Evolutionary conservation across 208 protist species (phyloP).

Genomic region (Strigomonas galati): DNA sequence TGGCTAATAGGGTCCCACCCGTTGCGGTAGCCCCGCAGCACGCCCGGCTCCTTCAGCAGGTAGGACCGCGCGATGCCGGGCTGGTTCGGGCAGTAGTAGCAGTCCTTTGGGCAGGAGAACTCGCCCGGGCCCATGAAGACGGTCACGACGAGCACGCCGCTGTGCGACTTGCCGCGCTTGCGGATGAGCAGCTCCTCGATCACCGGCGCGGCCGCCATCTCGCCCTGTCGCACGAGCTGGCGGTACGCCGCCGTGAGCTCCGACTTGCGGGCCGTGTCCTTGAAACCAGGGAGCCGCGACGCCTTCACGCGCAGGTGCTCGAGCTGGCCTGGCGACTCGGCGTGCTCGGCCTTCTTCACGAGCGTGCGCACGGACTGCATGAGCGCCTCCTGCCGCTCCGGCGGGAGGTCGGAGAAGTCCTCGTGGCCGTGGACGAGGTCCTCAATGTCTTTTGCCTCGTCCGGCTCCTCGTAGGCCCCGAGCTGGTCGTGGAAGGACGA

Average conservation of each 20-base stretch:
- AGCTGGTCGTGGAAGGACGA: constrained; percentile 40
- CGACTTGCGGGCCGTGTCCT: constrained; percentile 86
- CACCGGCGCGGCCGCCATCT: constrained; percentile 26
- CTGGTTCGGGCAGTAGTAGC: constrained; percentile 93
- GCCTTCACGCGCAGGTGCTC: constrained; percentile 79
- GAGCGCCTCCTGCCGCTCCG: constrained; percentile 56
- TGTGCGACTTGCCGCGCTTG: constrained; percentile 85
- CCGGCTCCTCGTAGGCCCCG: constrained; percentile 54
- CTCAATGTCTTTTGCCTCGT: constrained; percentile 82
- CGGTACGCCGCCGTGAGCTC: constrained; percentile 86
- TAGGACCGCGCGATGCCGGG: constrained; percentile 89
- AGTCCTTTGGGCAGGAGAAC: constrained; percentile 93
- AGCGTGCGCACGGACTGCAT: constrained; percentile 64
- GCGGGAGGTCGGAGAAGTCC: constrained; percentile 76
- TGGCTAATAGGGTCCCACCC: constrained; percentile 88
- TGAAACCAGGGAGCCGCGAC: constrained; percentile 71
- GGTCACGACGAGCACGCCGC: constrained; percentile 91
- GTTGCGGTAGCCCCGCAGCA: constrained; percentile 89
- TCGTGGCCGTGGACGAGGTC: constrained; percentile 66
- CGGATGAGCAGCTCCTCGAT: constrained; percentile 79
- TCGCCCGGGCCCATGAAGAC: constrained; percentile 89
- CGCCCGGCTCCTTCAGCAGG: constrained; percentile 89
- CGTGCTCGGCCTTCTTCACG: constrained; percentile 25
- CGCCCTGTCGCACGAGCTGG: constrained; percentile 66
- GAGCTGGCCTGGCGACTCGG: constrained; percentile 35